Base-by-base conservation (phyloP, 345 rosid genomes). In the Gynandropsis gynandra region DNA sequence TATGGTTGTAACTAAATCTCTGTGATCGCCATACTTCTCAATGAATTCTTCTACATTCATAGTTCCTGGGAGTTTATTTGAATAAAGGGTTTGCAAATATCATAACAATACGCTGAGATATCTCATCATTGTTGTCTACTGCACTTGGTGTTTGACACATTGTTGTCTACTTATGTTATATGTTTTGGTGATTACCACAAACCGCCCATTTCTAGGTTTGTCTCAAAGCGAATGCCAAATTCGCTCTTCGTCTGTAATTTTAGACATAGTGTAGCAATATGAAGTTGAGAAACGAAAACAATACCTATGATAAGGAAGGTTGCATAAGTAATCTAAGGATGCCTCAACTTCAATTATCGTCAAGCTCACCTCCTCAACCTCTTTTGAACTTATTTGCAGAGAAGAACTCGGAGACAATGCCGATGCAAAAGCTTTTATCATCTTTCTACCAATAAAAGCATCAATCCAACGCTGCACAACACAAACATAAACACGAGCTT, bases 291-390 rank as follows among this genome's bases (percentile, higher is more conserved):
- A 36, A 49, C 44, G 49, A 39, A 14, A 50, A 13, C 16, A 38
- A 12, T 62, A 80, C 97, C 95, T 83, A 73, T 89, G 97, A 49
- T 95, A 93, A 36, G 87, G 52, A 61, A 89, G 74, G 66, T 89
- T 89, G 68, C 95, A 85, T 47, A 89, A 72, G 72, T 89, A 85
- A 69, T 89, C 84, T 42, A 89, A 69, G 14, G 77, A 77, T 56
- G 95, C 77, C 67, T 85, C 97, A 31, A 59, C 50, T 56, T 79
- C 66, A 43, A 75, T 58, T 51, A 89, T 66, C 50, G 73, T 79
- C 24, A 55, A 38, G 38, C 80, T 71, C 53, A 77, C 72, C 57
- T 73, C 81, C 44, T 79, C 85, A 56, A 60, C 45, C 9, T 85
- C 95, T 62, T 77, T 80, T 16, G 74, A 61, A 63, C 63, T 35